Base-by-base conservation (phyloP, 2,329 filamentous ascomycete species). In the Scorias spongiosa region DNA sequence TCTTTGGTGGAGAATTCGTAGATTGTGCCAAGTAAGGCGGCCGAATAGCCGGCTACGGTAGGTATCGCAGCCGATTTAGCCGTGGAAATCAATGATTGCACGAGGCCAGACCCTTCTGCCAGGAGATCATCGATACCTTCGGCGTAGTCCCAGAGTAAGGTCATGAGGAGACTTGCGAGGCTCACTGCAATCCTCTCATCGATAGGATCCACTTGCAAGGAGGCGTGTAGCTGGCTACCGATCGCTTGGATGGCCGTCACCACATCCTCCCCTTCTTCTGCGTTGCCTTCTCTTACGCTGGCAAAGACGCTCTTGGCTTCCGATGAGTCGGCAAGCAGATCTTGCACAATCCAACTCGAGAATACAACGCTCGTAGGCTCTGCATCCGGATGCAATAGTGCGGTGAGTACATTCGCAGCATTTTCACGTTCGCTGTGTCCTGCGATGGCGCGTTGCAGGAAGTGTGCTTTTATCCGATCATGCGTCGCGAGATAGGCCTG, bases 1-100 rank as follows among this genome's bases (percentile, higher is more conserved):
- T 98, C 91, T 59, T 93, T 94, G 0, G 89, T 95, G 9, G 89
- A 96, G 57, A 96, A 98, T 57, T 98, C 91, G 59, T 96, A 98
- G 4, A 91, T 74, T 15, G 93, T 80, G 9, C 89, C 91, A 1
- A 96, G 71, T 0, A 98, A 67, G 58, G 87, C 78, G 12, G 87
- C 82, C 58, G 83, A 86, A 10, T 98, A 71, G 2, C 91, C 91
- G 12, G 54, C 45, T 7, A 58, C 48, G 6, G 56, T 46, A 4
- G 55, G 51, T 8, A 46, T 45, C 66, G 47, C 80, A 36, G 84
- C 78, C 26, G 79, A 76, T 54, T 91, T 83, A 8, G 53, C 50
- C 9, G 51, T 46, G 11, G 42, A 48, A 8, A 61, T 52, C 14
- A 63, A 50, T 12, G 53, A 47, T 34, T 61, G 57, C 56, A 95